A percentile compares a stretch with the other conserved stretches of the same genome.
These are phyloP conservation scores for Chrysochromulina parva DNA, from an alignment of 78 protist species.

Conservation along the genomic window DNA sequence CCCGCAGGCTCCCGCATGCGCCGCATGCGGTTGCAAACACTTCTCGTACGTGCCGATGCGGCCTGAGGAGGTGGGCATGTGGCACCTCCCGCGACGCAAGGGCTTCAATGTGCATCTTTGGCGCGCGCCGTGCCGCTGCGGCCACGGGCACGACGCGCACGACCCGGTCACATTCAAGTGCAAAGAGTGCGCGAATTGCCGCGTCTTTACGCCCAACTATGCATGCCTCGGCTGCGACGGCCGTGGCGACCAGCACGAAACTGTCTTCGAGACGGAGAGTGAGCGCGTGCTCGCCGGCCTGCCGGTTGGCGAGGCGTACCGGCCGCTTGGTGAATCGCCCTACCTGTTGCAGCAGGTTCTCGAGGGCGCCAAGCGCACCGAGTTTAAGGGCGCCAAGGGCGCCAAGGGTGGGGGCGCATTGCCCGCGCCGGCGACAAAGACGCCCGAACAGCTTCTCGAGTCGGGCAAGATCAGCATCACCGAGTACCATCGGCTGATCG, in stretches of 20 bases:
- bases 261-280: background rate
- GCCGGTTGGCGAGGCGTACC: background rate
- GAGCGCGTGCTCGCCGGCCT: background rate
- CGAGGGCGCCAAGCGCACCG: background rate
- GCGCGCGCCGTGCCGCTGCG: slow-evolving; percentile 31
- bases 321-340: background rate
- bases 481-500: background rate
- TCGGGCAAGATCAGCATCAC: background rate
- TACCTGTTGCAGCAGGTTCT: background rate
- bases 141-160: slow-evolving; percentile 20
- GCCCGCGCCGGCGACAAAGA: no score
- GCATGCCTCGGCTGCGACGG: slow-evolving; percentile 28
- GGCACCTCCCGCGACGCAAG: slow-evolving; percentile 10
- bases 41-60: background rate
- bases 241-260: background rate
- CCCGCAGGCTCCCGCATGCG: background rate
- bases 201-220: background rate
- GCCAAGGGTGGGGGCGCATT: background rate
- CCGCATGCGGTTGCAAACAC: background rate
- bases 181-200: background rate
- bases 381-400: background rate
- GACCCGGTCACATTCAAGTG: background rate
- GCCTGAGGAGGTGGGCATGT: slow-evolving; percentile 37
- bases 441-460: background rate
- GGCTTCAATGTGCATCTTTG: background rate